phyloP scores from a whole-genome alignment of 257 asterid genomes.

The Schizonepeta tenuifolia region DNA sequence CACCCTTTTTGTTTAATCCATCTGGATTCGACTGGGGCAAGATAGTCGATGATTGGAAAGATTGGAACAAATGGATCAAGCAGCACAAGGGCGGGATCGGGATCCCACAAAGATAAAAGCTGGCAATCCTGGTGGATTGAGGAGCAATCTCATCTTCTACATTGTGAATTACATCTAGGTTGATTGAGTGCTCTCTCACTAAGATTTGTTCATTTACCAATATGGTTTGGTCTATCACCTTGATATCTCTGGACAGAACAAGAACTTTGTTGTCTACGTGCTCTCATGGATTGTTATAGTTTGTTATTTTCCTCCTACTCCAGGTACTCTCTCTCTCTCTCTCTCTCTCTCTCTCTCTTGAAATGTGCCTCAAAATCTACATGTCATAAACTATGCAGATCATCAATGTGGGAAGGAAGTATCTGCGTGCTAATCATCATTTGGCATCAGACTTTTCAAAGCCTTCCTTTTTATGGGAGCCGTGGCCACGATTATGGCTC shows the following conservation, averaged over 20 bases:
- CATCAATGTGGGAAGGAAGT: conserved; percentile 66
- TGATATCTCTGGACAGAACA: conserved; percentile 74
- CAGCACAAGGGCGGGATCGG: conserved; percentile 97
- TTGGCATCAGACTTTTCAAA: conserved; percentile 71
- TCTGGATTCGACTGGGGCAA: conserved; percentile 92
- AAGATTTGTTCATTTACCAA: conserved; percentile 84
- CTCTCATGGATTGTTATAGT: conserved; percentile 90
- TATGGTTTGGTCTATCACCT: conserved; percentile 97
- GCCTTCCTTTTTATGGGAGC: conserved; percentile 68
- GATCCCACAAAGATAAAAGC: conserved; percentile 79
- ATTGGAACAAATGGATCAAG: conserved; percentile 94
- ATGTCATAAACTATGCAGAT: conserved; percentile 42
- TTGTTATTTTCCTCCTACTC: conserved; percentile 67
- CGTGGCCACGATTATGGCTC: conserved; percentile 71
- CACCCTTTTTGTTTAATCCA: conserved; percentile 90
- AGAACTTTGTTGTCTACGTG: conserved; percentile 76
- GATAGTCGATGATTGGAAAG: conserved; percentile 93
- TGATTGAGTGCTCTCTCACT: conserved; percentile 79
- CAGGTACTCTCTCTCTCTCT: conserved; percentile 53
- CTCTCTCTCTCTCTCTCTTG: not conserved
- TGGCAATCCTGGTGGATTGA: conserved; percentile 99
- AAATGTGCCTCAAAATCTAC: not conserved
- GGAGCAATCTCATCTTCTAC: conserved; percentile 87
- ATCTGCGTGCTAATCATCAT: conserved; percentile 74
- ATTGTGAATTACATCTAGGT: conserved; percentile 67